phyloP scores from a whole-genome alignment of 1,284 basidiomycete species.

The Puccinia polysora region DNA sequence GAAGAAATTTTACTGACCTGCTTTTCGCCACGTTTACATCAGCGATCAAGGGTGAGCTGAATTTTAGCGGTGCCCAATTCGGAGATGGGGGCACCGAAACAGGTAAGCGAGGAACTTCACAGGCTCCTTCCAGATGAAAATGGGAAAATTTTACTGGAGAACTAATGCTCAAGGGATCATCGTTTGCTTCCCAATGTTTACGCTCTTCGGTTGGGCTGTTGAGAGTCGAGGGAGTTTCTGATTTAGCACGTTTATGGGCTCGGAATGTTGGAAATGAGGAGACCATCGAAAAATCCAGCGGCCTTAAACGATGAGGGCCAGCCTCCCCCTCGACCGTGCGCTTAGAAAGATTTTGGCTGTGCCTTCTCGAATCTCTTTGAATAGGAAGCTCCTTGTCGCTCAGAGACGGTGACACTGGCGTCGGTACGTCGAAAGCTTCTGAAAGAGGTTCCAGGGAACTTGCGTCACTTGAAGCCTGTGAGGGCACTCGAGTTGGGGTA shows the following conservation, averaged over 20 bases:
- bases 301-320: background rate
- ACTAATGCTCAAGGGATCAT: too few species aligned
- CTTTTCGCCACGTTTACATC: conserved; percentile 44
- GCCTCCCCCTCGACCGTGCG: background rate
- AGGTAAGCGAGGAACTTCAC: background rate
- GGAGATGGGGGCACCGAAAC: conserved; percentile 34
- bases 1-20: conserved; percentile 33
- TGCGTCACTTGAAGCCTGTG: conserved; percentile 24
- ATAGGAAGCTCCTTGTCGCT: conserved; percentile 5
- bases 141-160: conserved; percentile 24
- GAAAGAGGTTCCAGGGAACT: conserved; percentile 42
- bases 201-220: conserved; percentile 26
- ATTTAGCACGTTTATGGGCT: conserved; percentile 30
- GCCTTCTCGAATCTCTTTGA: background rate
- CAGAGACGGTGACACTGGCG: conserved; percentile 21
- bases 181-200: conserved; percentile 5
- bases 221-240: conserved; percentile 24
- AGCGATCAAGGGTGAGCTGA: conserved; percentile 39
- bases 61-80: background rate
- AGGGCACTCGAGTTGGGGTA: conserved; percentile 18
- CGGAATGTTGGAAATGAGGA: background rate
- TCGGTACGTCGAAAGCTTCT: conserved; percentile 41
- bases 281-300: background rate
- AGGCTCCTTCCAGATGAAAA: conserved; percentile 30
- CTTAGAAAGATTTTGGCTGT: conserved; percentile 12